Evolutionary conservation across 75 land plant genomes (phyloP).

Genomic region (Picea glauca): DNA sequence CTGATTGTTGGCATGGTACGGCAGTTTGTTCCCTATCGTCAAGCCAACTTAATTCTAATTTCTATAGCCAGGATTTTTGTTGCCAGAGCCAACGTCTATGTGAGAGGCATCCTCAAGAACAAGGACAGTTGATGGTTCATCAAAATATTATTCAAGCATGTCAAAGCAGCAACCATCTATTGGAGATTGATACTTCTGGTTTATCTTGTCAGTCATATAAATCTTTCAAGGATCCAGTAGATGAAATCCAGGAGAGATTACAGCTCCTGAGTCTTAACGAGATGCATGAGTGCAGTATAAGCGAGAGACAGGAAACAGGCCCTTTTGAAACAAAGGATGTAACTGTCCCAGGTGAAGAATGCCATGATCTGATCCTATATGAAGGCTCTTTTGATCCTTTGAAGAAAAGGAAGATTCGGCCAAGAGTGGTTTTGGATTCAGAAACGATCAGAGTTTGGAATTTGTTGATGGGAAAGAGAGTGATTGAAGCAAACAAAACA

Average conservation of each 20-base stretch:
- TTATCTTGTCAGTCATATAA: no score
- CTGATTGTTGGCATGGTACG: neutral
- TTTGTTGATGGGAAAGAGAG: conserved; percentile 15
- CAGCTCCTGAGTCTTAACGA: neutral
- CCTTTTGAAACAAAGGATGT: conserved; percentile 12
- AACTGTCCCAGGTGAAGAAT: neutral
- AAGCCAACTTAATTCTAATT: neutral
- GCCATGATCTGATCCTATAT: conserved; percentile 10
- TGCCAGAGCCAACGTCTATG: neutral
- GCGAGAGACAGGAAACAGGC: conserved; percentile 5
- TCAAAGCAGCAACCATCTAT: neutral
- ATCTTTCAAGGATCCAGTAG: neutral
- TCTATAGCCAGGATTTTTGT: neutral
- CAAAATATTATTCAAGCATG: neutral
- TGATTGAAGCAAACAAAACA: neutral
- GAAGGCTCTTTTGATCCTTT: conserved; percentile 15
- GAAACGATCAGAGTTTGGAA: conserved; percentile 22
- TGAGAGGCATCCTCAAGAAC: neutral
- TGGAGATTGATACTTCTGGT: neutral
- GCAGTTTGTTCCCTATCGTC: neutral
- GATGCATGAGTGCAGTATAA: neutral
- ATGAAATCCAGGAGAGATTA: neutral
- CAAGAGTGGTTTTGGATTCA: conserved; percentile 17
- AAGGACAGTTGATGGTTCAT: neutral
- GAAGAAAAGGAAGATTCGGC: conserved; percentile 17